A percentile compares a stretch with the other conserved stretches of the same genome.
phyloP scores from a whole-genome alignment of 106 monocot genomes.

The Xerophyta viscosa region DNA sequence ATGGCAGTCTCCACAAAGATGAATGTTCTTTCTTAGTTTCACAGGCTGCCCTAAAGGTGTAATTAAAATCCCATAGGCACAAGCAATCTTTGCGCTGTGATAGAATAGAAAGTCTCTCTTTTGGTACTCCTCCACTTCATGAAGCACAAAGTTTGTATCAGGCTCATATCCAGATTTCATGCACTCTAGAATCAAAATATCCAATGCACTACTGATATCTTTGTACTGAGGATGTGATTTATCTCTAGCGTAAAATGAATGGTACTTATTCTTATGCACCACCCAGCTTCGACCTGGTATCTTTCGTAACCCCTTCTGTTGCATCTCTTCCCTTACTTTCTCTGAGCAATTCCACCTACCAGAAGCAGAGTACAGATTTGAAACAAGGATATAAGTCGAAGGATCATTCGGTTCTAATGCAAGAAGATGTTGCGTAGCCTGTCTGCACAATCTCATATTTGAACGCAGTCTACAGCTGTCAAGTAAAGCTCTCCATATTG shows the following conservation, averaged over 20 bases:
- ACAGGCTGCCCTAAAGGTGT: constrained; percentile 14
- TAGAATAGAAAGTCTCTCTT: constrained; percentile 85
- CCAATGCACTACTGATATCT: constrained; percentile 68
- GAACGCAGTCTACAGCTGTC: constrained; percentile 30
- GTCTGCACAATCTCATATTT: constrained; percentile 28
- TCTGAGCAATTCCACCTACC: constrained; percentile 92
- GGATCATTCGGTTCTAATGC: constrained; percentile 45
- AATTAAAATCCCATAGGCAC: constrained; percentile 46
- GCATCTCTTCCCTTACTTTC: constrained; percentile 69
- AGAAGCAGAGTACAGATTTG: constrained; percentile 75
- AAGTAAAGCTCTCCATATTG: constrained; percentile 67
- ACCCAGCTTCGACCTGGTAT: constrained; percentile 70
- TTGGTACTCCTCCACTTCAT: constrained; percentile 91
- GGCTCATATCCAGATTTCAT: constrained; percentile 81
- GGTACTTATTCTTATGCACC: constrained; percentile 29
- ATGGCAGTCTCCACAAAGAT: constrained; percentile 87
- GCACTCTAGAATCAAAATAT: constrained; percentile 73
- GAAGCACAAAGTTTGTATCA: constrained; percentile 80
- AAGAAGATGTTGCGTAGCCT: constrained; percentile 37
- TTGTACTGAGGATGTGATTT: constrained; percentile 48
- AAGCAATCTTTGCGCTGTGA: constrained; percentile 83
- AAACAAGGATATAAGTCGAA: constrained; percentile 51
- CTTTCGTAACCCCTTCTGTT: constrained; percentile 53
- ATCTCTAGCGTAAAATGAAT: constrained; percentile 74
- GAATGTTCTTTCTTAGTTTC: constrained; percentile 66